Evolutionary conservation across 2,329 filamentous ascomycete genomes (phyloP).

Genomic region (Grosmannia huntii): DNA sequence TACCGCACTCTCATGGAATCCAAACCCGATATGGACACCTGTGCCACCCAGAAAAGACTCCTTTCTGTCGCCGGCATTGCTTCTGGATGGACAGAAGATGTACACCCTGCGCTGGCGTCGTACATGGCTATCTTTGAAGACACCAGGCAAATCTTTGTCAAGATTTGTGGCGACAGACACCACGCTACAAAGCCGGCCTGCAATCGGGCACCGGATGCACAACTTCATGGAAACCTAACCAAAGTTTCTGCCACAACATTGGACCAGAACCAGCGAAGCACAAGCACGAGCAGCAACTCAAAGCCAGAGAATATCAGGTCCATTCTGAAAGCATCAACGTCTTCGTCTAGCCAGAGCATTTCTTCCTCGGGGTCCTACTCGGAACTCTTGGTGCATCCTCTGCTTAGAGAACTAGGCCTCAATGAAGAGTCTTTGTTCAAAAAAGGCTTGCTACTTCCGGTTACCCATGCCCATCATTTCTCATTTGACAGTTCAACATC

Average conservation of each 20-base stretch:
- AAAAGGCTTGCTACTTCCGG: slow-evolving; percentile 2
- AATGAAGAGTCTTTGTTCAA: slow-evolving; percentile 2
- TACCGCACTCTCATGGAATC: slow-evolving; percentile 6
- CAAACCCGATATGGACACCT: background rate
- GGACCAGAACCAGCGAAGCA: background rate
- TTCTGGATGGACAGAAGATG: slow-evolving; percentile 3
- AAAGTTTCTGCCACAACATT: background rate
- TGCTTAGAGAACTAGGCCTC: background rate
- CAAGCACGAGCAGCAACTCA: background rate
- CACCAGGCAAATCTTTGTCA: background rate
- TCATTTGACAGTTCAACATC: background rate
- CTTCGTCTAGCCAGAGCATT: slow-evolving; percentile 2
- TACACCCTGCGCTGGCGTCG: slow-evolving; percentile 5
- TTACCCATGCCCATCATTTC: background rate
- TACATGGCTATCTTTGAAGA: slow-evolving; percentile 5
- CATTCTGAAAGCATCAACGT: slow-evolving; percentile 6
- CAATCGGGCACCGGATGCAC: background rate
- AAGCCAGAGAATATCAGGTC: slow-evolving; percentile 1
- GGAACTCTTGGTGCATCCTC: slow-evolving; percentile 4
- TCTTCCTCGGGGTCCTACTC: slow-evolving; percentile 1
- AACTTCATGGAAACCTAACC: background rate
- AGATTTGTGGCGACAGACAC: background rate
- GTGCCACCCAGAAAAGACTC: background rate
- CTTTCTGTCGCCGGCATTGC: slow-evolving; percentile 4
- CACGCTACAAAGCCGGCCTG: background rate